A percentile compares a stretch with the other conserved stretches of the same genome.
Conservation (phyloP, 2,329 filamentous ascomycete species). For the Neophaeococcomyces aloes region DNA sequence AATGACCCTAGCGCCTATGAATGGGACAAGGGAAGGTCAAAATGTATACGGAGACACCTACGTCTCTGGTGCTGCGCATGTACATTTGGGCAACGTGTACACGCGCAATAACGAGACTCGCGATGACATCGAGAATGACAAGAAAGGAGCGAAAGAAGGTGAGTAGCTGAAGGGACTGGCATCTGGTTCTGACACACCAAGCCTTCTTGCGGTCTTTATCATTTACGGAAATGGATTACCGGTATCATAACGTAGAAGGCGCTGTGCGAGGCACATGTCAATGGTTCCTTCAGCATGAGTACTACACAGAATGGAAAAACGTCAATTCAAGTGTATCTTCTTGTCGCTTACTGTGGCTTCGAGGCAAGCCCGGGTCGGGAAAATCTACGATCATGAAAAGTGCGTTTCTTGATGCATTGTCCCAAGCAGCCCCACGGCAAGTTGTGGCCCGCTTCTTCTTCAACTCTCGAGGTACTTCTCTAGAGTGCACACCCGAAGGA, state of each 20-base stretch:
- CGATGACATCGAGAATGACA: neutral
- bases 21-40: too few species aligned
- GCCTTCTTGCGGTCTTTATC: neutral
- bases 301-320: neutral
- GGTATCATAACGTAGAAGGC: neutral
- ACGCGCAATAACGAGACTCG: neutral
- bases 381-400: constrained; percentile 1
- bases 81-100: neutral
- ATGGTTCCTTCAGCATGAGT: neutral
- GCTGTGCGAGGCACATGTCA: neutral
- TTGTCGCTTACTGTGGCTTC: neutral
- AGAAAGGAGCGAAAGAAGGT: neutral
- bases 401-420: neutral
- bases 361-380: neutral
- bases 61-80: neutral
- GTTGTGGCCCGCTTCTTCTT: constrained; percentile 18
- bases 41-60: neutral
- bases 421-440: neutral
- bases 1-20: too few species aligned
- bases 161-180: neutral
- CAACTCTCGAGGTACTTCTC: constrained; percentile 10
- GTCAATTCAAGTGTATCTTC: neutral
- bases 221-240: neutral
- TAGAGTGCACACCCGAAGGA: constrained; percentile 13
- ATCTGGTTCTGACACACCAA: too few species aligned